Evolutionary conservation across 495 filamentous ascomycete genomes (phyloP).

Genomic region (Parmelia sp.): DNA sequence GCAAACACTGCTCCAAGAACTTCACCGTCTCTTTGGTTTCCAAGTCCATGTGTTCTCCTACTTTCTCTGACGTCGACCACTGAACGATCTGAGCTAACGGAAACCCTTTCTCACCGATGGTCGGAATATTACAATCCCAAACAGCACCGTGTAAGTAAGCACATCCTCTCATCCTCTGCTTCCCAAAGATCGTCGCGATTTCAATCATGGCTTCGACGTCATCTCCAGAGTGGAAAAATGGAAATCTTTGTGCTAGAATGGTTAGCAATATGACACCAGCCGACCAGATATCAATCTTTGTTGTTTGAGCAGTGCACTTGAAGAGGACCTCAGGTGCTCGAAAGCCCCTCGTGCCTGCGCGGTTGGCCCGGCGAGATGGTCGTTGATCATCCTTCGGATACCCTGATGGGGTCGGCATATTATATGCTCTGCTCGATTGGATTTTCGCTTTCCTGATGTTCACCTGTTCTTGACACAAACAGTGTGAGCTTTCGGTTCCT

Average conservation of each 20-base stretch:
- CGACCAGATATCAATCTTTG: conserved; percentile 95
- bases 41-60: conserved; percentile 38
- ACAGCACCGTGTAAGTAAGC: conserved; percentile 78
- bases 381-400: conserved; percentile 83
- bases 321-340: conserved; percentile 93
- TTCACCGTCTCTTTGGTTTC: conserved; percentile 60
- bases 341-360: conserved; percentile 94
- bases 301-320: conserved; percentile 96
- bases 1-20: conserved; percentile 63
- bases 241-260: conserved; percentile 81
- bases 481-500: conserved; percentile 65
- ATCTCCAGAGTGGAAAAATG: conserved; percentile 96
- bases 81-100: conserved; percentile 86
- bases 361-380: conserved; percentile 83
- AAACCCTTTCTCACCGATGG: conserved; percentile 77
- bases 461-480: conserved; percentile 54
- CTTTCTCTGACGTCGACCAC: conserved; percentile 70
- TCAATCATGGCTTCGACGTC: conserved; percentile 97
- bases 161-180: conserved; percentile 69
- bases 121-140: conserved; percentile 87
- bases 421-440: conserved; percentile 35
- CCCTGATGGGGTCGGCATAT: conserved; percentile 48
- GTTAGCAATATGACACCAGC: conserved; percentile 91
- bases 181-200: conserved; percentile 92
- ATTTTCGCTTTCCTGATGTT: conserved; percentile 26